Base-by-base conservation (phyloP, 2,329 filamentous ascomycete genomes). In the Botrytis byssoidea region DNA sequence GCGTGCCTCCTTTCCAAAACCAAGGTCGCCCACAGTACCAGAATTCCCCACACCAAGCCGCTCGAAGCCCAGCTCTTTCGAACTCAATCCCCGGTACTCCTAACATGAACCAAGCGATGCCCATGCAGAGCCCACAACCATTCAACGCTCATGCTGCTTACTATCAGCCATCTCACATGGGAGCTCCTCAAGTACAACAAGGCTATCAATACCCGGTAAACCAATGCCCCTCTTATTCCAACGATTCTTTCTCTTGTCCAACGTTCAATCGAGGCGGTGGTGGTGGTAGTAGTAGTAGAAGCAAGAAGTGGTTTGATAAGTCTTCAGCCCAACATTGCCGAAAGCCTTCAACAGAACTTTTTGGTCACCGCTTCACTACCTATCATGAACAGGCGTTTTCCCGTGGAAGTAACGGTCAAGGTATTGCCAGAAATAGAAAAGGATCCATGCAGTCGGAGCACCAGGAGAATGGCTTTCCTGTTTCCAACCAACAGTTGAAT, bases 41-140 rank as follows among this genome's bases (percentile, higher is more conserved):
- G 60, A 91, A 90, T 84, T 92, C 90, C 59, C 91, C 90, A 55
- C 89, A 91, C 79, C 88, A 91, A 76, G 83, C 85, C 72, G 87
- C 88, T 80, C 84, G 87, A 76, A 92, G 92, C 85, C 88, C 92
- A 75, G 90, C 90, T 46, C 85, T 92, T 72, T 84, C 89, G 42
- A 88, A 88, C 73, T 89, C 90, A 51, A 87, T 92, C 78, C 90
- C 91, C 74, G 88, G 88, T 76, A 92, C 91, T 44, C 91, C 93
- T 75, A 89, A 92, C 84, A 90, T 90, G 90, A 88, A 85, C 73
- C 85, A 86, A 60, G 88, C 87, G 68, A 90, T 94, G 82, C 87
- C 92, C 67, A 92, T 93, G 83, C 86, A 86, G 82, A 77, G 74
- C 55, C 77, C 75, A 18, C 80, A 80, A 55, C 77, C 88, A 88